Conservation (phyloP, 495 filamentous ascomycete genomes). For the Podospora sp. region DNA sequence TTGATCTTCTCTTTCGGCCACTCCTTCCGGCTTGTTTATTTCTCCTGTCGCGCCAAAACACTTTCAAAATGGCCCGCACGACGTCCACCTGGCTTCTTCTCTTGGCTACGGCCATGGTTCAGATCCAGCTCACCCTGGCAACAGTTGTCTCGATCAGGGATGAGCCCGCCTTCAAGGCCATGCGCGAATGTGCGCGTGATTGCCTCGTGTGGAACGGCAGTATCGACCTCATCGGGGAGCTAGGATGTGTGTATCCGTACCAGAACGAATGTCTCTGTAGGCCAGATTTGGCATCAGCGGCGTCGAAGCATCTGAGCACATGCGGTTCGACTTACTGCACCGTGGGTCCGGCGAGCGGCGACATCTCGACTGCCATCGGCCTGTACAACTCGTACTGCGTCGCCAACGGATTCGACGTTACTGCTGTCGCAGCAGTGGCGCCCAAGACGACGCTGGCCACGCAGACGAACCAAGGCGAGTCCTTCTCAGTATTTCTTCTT, state of each 20-base stretch:
- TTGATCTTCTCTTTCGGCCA: neutral
- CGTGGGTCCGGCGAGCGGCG: conserved; percentile 13
- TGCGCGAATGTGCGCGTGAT: conserved; percentile 16
- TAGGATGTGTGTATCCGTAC: conserved; percentile 17
- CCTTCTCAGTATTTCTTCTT: neutral
- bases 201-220: conserved; percentile 17
- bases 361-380: conserved; percentile 13
- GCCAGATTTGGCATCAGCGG: conserved; percentile 13
- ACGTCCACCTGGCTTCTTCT: neutral
- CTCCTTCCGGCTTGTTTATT: neutral
- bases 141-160: conserved; percentile 11
- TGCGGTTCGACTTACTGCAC: conserved; percentile 12
- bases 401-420: conserved; percentile 19
- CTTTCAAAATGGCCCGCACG: neutral
- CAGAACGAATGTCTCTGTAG: conserved; percentile 23
- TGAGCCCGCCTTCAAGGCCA: conserved; percentile 16
- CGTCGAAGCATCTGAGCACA: conserved; percentile 17
- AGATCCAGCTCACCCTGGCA: conserved; percentile 3
- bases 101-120: conserved; percentile 3
- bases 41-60: neutral
- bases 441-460: conserved; percentile 1
- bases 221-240: conserved; percentile 9
- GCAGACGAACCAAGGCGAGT: conserved; percentile 6
- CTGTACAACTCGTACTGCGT: conserved; percentile 22
- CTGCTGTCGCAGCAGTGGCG: conserved; percentile 11